Percentiles rank a stretch among this genome's conserved stretches.
phyloP scores from a whole-genome alignment of 768 basidiomycete species.

The Rubroboletus pulcherrimus region DNA sequence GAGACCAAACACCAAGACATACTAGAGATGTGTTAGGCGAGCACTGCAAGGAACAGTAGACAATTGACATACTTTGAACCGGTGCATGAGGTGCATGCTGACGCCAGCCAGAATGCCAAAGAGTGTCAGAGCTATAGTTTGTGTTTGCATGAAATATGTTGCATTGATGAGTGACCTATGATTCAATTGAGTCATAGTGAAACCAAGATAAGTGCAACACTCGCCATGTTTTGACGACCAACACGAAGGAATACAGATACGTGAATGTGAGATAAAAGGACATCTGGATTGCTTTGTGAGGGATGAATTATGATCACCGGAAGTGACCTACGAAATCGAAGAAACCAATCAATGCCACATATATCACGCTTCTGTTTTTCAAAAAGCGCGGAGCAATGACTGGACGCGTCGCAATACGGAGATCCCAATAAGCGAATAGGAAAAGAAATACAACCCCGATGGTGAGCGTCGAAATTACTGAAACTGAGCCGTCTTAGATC shows the following conservation, averaged over 20 bases:
- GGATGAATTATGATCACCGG: background rate
- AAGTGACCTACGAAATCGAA: conserved; percentile 49
- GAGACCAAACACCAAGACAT: conserved; percentile 54
- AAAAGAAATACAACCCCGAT: conserved; percentile 44
- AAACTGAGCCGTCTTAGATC: conserved; percentile 31
- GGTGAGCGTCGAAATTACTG: conserved; percentile 50
- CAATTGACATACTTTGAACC: conserved; percentile 46
- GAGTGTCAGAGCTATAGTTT: conserved; percentile 57
- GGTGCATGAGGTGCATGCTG: conserved; percentile 47
- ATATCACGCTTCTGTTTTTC: conserved; percentile 53
- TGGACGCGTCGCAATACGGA: conserved; percentile 50
- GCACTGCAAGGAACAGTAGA: background rate
- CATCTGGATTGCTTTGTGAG: conserved; percentile 33
- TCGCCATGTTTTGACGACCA: conserved; percentile 49
- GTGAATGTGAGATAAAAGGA: conserved; percentile 68
- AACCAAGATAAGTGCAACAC: background rate
- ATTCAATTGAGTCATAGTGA: conserved; percentile 4
- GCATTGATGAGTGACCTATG: conserved; percentile 50
- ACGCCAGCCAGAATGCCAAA: conserved; percentile 61
- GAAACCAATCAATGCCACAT: conserved; percentile 58
- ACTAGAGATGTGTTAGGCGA: conserved; percentile 22
- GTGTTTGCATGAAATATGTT: conserved; percentile 63
- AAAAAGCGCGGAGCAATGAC: conserved; percentile 61
- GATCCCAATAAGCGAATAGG: conserved; percentile 44
- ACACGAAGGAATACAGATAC: conserved; percentile 69